Conservation (phyloP, 78 protist species). For the Fonticula alba region DNA sequence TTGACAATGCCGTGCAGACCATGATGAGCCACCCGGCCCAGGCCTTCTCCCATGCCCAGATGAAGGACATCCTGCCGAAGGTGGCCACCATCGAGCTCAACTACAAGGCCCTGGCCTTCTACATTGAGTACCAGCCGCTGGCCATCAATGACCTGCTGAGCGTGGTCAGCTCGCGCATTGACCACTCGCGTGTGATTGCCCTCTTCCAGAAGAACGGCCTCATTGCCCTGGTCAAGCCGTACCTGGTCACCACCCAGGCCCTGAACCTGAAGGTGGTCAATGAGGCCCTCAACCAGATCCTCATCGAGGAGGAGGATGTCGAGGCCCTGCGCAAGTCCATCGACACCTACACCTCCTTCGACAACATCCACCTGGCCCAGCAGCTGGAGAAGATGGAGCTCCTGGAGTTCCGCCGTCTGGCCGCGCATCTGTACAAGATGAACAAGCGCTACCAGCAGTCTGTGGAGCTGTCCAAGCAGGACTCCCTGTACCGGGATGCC, state of each 20-base stretch:
- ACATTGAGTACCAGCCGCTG: conserved; percentile 49
- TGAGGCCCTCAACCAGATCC: conserved; percentile 81
- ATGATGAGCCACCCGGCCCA: conserved; percentile 83
- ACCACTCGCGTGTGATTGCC: conserved; percentile 59
- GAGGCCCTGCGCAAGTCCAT: conserved; percentile 65
- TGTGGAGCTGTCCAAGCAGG: conserved; percentile 74
- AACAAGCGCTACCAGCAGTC: conserved; percentile 46
- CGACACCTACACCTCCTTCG: conserved; percentile 63
- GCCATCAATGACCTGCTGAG: conserved; percentile 60
- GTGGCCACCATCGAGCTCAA: conserved; percentile 74
- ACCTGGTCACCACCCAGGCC: conserved; percentile 59
- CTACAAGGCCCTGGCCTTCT: conserved; percentile 77
- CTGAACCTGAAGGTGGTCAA: conserved; percentile 49
- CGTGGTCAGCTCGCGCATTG: conserved; percentile 52
- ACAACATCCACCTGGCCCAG: conserved; percentile 68
- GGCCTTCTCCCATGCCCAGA: conserved; percentile 80
- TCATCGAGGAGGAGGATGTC: conserved; percentile 90
- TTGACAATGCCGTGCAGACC: conserved; percentile 72
- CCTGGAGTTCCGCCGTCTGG: conserved; percentile 87
- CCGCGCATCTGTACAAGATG: conserved; percentile 71
- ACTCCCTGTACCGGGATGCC: conserved; percentile 63
- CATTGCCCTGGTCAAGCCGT: conserved; percentile 76
- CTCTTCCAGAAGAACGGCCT: conserved; percentile 7
- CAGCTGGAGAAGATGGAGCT: conserved; percentile 75
- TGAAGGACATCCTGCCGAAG: conserved; percentile 76